phyloP scores from a whole-genome alignment of 441 rosid genomes.

The Adansonia grandidieri region DNA sequence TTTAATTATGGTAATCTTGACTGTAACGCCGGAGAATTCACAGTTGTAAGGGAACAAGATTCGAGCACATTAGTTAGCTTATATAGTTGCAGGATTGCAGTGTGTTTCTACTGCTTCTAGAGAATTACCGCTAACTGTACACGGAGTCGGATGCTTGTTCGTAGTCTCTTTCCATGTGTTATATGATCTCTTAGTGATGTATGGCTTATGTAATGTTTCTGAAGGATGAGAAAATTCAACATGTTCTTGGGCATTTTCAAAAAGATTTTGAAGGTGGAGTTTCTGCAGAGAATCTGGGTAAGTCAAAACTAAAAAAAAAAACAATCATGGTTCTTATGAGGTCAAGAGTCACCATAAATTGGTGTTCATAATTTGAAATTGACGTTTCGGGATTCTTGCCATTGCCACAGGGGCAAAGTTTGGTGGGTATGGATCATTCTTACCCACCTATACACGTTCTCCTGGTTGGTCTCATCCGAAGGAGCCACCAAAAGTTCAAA shows the following conservation, averaged over 20 bases:
- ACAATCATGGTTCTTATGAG: slow-evolving; percentile 39
- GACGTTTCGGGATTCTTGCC: slow-evolving; percentile 34
- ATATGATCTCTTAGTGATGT: slow-evolving; percentile 19
- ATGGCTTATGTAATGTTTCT: slow-evolving; percentile 31
- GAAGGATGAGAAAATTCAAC: slow-evolving; percentile 74
- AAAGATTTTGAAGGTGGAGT: slow-evolving; percentile 84
- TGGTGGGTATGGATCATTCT: slow-evolving; percentile 98
- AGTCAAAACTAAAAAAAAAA: slow-evolving; percentile 32
- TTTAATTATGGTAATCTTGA: slow-evolving; percentile 18
- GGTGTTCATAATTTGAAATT: slow-evolving; percentile 37
- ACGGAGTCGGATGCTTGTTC: slow-evolving; percentile 6
- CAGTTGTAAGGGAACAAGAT: background rate
- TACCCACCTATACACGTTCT: slow-evolving; percentile 80
- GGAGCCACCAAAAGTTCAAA: slow-evolving; percentile 62
- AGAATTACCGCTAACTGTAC: background rate
- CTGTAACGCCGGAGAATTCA: background rate
- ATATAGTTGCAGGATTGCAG: background rate
- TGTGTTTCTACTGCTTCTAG: slow-evolving; percentile 22
- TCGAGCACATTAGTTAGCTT: slow-evolving; percentile 16
- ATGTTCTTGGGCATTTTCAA: slow-evolving; percentile 75
- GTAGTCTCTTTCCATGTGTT: slow-evolving; percentile 5
- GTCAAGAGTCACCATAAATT: slow-evolving; percentile 30
- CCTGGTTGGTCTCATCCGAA: slow-evolving; percentile 67
- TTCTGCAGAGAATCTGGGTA: slow-evolving; percentile 76
- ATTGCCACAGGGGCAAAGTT: slow-evolving; percentile 77